Evolutionary conservation across 2,329 filamentous ascomycete genomes (phyloP).

Genomic region (Calonectria leucothoes): DNA sequence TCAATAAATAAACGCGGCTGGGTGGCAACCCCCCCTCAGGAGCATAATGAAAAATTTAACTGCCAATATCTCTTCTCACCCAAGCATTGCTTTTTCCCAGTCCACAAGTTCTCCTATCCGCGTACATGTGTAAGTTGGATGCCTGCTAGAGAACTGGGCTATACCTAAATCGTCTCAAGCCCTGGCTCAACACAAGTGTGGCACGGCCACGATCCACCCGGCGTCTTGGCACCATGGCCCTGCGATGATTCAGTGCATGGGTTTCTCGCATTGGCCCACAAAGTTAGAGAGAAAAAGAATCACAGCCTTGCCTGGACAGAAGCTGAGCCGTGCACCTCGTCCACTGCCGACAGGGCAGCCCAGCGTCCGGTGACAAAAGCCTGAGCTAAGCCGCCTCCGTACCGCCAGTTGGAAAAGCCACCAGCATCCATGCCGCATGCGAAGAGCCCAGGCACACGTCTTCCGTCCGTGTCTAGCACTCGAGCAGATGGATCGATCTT

Average conservation of each 20-base stretch:
- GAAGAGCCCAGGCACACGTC: slow-evolving; percentile 16
- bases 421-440: slow-evolving; percentile 29
- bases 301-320: slow-evolving; percentile 6
- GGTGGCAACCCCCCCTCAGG: background rate
- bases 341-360: slow-evolving; percentile 15
- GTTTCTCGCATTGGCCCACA: too few species aligned
- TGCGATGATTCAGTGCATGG: too few species aligned
- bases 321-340: background rate
- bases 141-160: too few species aligned
- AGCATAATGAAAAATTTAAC: background rate
- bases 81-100: too few species aligned
- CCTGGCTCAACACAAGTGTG: too few species aligned
- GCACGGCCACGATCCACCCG: too few species aligned
- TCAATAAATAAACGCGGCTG: background rate
- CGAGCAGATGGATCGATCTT: slow-evolving; percentile 21
- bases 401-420: slow-evolving; percentile 26
- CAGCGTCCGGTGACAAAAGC: slow-evolving; percentile 26
- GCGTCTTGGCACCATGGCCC: too few species aligned
- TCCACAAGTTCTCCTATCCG: too few species aligned
- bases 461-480: slow-evolving; percentile 13
- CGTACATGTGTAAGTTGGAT: too few species aligned
- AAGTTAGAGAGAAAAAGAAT: too few species aligned
- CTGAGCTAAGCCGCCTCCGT: slow-evolving; percentile 25
- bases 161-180: too few species aligned
- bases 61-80: too few species aligned